phyloP scores from a whole-genome alignment of 108 stramenopile genomes.

The Craspedostauros australis region DNA sequence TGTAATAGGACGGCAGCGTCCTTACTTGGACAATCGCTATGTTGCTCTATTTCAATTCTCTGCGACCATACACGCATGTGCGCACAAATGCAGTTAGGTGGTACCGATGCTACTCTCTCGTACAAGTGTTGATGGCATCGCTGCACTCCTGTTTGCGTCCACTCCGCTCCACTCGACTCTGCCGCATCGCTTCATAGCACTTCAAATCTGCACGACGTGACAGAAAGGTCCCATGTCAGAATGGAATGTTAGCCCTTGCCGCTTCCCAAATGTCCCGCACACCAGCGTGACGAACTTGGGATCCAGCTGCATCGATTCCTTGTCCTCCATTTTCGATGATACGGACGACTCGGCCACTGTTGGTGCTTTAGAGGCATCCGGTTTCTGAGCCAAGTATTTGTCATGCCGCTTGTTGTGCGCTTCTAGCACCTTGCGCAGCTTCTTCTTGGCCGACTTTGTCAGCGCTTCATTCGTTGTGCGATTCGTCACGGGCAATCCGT shows the following conservation, averaged over 20 bases:
- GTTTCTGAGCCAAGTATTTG: constrained; percentile 16
- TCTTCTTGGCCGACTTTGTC: constrained; percentile 52
- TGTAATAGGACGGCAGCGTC: no score
- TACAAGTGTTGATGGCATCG: no score
- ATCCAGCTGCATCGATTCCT: constrained; percentile 14
- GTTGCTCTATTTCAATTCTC: no score
- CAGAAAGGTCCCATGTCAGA: constrained; percentile 72
- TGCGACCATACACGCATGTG: no score
- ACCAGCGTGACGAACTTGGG: constrained; percentile 37
- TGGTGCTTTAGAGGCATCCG: constrained; percentile 5
- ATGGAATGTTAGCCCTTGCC: constrained; percentile 47
- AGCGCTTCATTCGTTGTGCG: constrained; percentile 30
- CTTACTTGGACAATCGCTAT: no score
- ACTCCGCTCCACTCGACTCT: no score
- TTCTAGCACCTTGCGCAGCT: constrained; percentile 40
- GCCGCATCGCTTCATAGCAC: no score
- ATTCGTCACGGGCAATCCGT: constrained; percentile 42
- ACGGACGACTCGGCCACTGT: not conserved
- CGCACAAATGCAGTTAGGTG: no score
- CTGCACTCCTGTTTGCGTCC: no score
- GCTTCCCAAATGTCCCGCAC: constrained; percentile 53
- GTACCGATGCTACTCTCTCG: no score
- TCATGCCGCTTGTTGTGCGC: constrained; percentile 46
- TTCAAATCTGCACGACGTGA: constrained; percentile 32
- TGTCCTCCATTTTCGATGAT: not conserved